Base-by-base conservation (phyloP, 352 stramenopile species). In the Saprolegnia diclina region DNA sequence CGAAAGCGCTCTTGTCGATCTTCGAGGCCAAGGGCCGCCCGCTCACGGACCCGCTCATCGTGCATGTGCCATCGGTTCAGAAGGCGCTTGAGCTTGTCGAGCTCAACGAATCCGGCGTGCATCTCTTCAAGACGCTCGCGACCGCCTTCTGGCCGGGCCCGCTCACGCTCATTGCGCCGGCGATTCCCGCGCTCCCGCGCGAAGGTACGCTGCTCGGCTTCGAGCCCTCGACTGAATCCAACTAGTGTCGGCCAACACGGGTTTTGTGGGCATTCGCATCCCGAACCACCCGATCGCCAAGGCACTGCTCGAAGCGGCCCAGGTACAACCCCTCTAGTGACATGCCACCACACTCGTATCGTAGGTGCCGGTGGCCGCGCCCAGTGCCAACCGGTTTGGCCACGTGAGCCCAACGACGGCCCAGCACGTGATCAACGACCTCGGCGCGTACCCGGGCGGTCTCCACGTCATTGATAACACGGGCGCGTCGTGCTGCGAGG, bases 331-430 rank as follows among this genome's bases (percentile, higher is more conserved):
- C 18, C 42, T 48, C 3, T 11, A 59, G n/a, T 3, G 11, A 24
- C 19, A 54, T 54, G n/a, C n/a, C 2, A 29, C n/a, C n/a, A 5
- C 24, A 54, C 24, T 2, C 2, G 2, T 2, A 54, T 54, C n/a
- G 46, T 59, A 59, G 52, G 85, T 99, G 37, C 97, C 97, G 0
- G 94, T 99, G 21, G 97, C 97, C 5, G 97, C 97, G 26, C 97
- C 97, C 0, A 98, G 89, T 76, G 97, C 97, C 11, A 99, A 99
- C 74, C 90, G 97, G 63, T 99, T 99, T 77, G 97, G 97, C 14
- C 97, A 99, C 72, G 97, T 99, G 42, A 98, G 90, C 40, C 97
- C 97, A 5, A 99, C 97, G 10, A 83, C 80, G 9, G 95, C 97
- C 5, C 72, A 88, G 54, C 97, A 99, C 76, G 97, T 99, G 1